These are phyloP conservation scores for Ophiostoma quercus DNA, from an alignment of 2,329 filamentous ascomycete species.

Conservation along the genomic window DNA sequence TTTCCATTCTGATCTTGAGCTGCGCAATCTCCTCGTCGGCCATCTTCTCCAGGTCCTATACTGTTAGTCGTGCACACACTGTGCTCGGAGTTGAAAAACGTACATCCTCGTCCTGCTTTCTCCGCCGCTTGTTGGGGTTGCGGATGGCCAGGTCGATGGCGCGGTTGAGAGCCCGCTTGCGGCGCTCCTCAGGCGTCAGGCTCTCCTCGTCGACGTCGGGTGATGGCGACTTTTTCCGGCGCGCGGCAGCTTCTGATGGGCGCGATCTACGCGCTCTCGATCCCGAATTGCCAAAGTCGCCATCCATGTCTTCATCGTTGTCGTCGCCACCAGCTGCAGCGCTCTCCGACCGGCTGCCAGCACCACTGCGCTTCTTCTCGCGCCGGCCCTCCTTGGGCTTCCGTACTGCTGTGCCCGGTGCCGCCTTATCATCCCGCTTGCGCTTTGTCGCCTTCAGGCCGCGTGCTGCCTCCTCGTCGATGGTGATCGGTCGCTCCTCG, in stretches of 20 bases:
- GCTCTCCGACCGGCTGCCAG: background rate
- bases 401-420: conserved; percentile 38
- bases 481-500: conserved; percentile 59
- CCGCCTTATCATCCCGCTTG: conserved; percentile 46
- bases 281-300: conserved; percentile 35
- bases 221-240: conserved; percentile 40
- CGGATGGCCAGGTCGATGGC: conserved; percentile 86
- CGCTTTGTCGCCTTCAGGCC: conserved; percentile 61
- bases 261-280: conserved; percentile 32
- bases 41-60: conserved; percentile 81
- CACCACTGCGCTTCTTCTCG: conserved; percentile 55
- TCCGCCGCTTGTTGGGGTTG: conserved; percentile 64
- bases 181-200: conserved; percentile 76
- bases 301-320: conserved; percentile 38
- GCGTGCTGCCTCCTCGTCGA: conserved; percentile 60
- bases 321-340: conserved; percentile 41
- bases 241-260: conserved; percentile 41
- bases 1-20: conserved; percentile 84
- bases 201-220: conserved; percentile 68
- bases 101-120: conserved; percentile 86
- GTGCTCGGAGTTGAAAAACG: conserved; percentile 29
- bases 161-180: conserved; percentile 75
- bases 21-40: conserved; percentile 85
- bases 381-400: conserved; percentile 71
- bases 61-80: background rate